A percentile compares a stretch with the other conserved stretches of the same genome.
Evolutionary conservation across 805 yeast species (phyloP).

Genomic region (Millerago galiae): DNA sequence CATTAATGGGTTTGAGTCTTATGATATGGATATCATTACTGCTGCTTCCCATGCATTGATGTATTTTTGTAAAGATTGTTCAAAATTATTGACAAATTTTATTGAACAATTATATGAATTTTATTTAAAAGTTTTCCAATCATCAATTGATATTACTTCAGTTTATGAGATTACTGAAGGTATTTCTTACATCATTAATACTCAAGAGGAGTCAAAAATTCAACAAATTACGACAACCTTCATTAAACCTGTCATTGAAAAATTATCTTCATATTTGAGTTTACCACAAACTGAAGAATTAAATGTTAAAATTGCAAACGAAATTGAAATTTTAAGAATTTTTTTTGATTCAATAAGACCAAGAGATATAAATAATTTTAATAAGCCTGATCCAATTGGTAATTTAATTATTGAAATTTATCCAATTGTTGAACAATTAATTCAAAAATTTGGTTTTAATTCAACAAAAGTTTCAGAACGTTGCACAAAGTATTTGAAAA

Average conservation of each 20-base stretch:
- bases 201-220: conserved; percentile 48
- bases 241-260: conserved; percentile 55
- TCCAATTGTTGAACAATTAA: conserved; percentile 47
- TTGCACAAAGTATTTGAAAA: conserved; percentile 59
- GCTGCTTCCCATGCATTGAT: conserved; percentile 93
- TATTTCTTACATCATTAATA: conserved; percentile 70
- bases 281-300: conserved; percentile 28
- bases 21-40: conserved; percentile 43
- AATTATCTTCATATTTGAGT: conserved; percentile 27
- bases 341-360: conserved; percentile 54
- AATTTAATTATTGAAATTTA: conserved; percentile 49
- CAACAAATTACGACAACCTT: conserved; percentile 54
- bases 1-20: conserved; percentile 57
- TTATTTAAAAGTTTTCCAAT: conserved; percentile 46
- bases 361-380: conserved; percentile 16
- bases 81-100: conserved; percentile 53
- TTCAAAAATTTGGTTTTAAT: conserved; percentile 46
- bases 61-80: conserved; percentile 93
- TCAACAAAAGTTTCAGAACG: conserved; percentile 68
- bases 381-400: conserved; percentile 41
- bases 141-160: conserved; percentile 57
- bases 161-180: conserved; percentile 84
- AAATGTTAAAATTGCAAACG: conserved; percentile 54
- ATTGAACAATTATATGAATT: conserved; percentile 71
- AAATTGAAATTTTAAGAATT: conserved; percentile 61